Evolutionary conservation across 2,329 filamentous ascomycete species (phyloP), one percentile per base, ranked within the genome.

Genomic region (Trichocomaceae sp.): DNA sequence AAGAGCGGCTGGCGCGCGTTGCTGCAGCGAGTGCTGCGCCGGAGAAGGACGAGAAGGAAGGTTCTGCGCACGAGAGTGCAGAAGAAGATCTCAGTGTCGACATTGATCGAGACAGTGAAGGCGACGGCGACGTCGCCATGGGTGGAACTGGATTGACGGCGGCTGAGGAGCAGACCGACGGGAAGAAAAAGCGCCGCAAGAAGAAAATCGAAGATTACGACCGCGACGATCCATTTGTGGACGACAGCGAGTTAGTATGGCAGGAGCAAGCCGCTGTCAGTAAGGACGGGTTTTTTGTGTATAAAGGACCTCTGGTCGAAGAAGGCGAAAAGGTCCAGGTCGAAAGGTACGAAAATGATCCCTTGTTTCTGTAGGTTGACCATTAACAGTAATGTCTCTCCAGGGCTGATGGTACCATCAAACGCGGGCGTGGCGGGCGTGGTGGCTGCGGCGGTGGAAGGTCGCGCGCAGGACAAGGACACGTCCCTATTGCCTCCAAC

Each of bases 271-370:
- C 92, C 6, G 90, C 92, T 4, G 91, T 93, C 47, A 92, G 89
- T 61, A 89, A 92, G 63, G 93, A 97, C 68, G 93, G 93, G 1
- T 99, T 97, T 76, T 99, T 97, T 69, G 93, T 99, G 1, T 99
- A 96, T 72, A 95, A 88, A 57, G 93, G 93, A 3, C 92, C 92
- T 8, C 77, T 99, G 47, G 82, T 97, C 20, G 87, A 87, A 5
- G 90, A 95, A 71, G 88, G 86, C 20, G 87, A 95, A 73, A 92
- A 93, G 72, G 77, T 83, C 41, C 73, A 79, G 54, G 77, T 84
- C n/a, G n/a, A 86, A 66, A 77, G 80, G 81, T 83, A 74, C 39
- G 49, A 65, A n/a, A 72, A 75, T 45, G 33, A 57, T n/a, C 3
- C 12, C 31, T 50, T 54, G 39, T 17, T 35, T 20, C 64, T 58